Evolutionary conservation across 2,329 filamentous ascomycete species (phyloP), one percentile per base, ranked within the genome.

Genomic region (Cyphellophora europaea): DNA sequence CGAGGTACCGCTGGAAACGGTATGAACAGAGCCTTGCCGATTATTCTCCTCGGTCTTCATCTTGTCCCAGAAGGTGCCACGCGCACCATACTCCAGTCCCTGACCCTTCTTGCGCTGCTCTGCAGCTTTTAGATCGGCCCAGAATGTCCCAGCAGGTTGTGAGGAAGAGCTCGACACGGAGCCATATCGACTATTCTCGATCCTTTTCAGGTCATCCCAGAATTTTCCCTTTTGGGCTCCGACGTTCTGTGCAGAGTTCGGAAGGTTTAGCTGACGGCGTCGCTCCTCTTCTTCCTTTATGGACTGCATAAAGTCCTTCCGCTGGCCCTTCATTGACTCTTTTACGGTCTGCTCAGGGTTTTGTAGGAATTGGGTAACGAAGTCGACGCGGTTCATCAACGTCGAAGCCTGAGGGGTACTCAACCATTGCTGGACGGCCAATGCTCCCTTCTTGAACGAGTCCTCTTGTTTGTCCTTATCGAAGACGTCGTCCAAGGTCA

Each of bases 21-120:
- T 11, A 59, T 63, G 31, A 13, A 48, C 35, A 11, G 43, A 35
- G 8, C 43, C 41, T 13, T 25, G 18, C 13, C 44, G 33, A 27
- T 25, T 40, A 16, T 35, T 38, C 35, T 44, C 37, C 18, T 47
- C 38, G 10, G 38, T 38, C 12, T 44, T 23, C 3, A 47, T 10
- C 18, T 34, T 11, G 10, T 44, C 31, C 33, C 39, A 43, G 27
- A 47, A 47, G 6, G 30, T 37, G 6, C 30, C 38, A 25, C 21
- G 21, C 8, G 21, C 21, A n/a, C n/a, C 21, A n/a, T 25, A 25
- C 21, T n/a, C 21, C 8, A 25, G 21, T n/a, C 21, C 21, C 21
- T n/a, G 21, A 8, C 8, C 21, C 21, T 30, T 46, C 33, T 42
- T 44, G n/a, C n/a, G n/a, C 12, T 37, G 19, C 34, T 47, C 44